Evolutionary conservation across 306 rosid genomes (phyloP), one percentile per base, ranked within the genome.

Genomic region (Vachellia collinsii): DNA sequence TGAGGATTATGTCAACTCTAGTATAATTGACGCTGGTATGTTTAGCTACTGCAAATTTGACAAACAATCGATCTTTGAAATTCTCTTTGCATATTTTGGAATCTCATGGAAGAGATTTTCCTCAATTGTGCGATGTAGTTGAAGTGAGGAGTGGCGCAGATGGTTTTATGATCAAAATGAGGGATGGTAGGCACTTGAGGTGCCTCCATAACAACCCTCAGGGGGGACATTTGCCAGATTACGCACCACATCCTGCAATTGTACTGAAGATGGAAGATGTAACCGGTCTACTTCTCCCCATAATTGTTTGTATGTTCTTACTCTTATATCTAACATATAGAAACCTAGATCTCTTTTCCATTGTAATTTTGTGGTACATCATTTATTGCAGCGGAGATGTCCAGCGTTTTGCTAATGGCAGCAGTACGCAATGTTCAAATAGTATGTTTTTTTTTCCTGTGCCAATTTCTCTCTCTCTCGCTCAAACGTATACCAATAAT

Each of bases 301-400:
- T 95, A 83, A 95, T 95, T 86, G 99, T 95, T 85, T 95, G 99
- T 95, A 93, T 70, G 99, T 89, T n/a, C n/a, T n/a, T n/a, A n/a
- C n/a, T n/a, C n/a, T n/a, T n/a, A n/a, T n/a, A n/a, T n/a, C n/a
- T n/a, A n/a, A n/a, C n/a, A n/a, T n/a, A n/a, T n/a, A n/a, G n/a
- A n/a, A n/a, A n/a, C n/a, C n/a, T n/a, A n/a, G n/a, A n/a, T n/a
- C 64, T 41, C 47, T 72, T 80, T 58, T 3, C 46, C 11, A 37
- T 75, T 80, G 68, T 77, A 83, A 81, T 61, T 61, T 64, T 83
- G 29, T 79, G 83, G 22, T 56, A 77, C 85, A 76, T 70, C 78
- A 84, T 80, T 79, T 56, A 75, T 86, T 85, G 84, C 91, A 95
- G 99, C 88, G 96, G 99, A 95, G 83, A 91, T 95, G 99, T 98